phyloP scores from a whole-genome alignment of 306 rosid genomes.

The Quercus aquifolioides region DNA sequence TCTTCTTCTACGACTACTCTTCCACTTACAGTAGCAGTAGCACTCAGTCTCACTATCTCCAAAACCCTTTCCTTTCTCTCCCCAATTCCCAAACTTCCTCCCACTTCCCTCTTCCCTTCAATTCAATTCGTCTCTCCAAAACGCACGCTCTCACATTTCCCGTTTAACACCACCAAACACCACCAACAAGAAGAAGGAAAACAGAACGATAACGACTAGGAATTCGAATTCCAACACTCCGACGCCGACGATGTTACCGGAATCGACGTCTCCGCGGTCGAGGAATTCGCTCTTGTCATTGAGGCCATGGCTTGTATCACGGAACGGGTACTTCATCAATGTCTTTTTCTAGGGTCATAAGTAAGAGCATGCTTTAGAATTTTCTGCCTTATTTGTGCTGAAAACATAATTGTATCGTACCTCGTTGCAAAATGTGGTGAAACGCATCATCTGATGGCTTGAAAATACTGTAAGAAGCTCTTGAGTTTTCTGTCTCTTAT shows the following conservation, averaged over 20 bases:
- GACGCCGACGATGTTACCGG: slow-evolving; percentile 28
- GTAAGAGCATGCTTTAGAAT: neutral
- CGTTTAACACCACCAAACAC: slow-evolving; percentile 1
- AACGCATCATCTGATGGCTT: neutral
- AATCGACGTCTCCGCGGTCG: slow-evolving; percentile 50
- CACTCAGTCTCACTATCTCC: neutral
- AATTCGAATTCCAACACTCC: slow-evolving; percentile 19
- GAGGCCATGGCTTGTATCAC: slow-evolving; percentile 98
- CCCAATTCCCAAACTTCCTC: slow-evolving; percentile 18
- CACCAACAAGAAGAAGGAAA: neutral
- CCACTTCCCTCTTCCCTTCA: slow-evolving; percentile 16
- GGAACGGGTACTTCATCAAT: slow-evolving; percentile 62
- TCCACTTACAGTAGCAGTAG: no score
- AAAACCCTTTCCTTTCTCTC: slow-evolving; percentile 32
- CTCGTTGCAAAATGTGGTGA: no score
- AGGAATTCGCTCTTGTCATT: slow-evolving; percentile 85
- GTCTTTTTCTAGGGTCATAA: neutral
- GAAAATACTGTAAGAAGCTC: neutral
- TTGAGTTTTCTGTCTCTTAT: neutral
- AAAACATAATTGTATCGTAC: no score
- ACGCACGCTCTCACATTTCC: slow-evolving; percentile 1
- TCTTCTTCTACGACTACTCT: no score
- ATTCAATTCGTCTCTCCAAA: neutral
- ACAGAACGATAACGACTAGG: slow-evolving; percentile 1
- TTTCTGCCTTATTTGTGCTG: neutral